These are phyloP conservation scores for Cyberlindnera samutprakarnensis DNA, from an alignment of 805 yeast species.

Conservation along the genomic window DNA sequence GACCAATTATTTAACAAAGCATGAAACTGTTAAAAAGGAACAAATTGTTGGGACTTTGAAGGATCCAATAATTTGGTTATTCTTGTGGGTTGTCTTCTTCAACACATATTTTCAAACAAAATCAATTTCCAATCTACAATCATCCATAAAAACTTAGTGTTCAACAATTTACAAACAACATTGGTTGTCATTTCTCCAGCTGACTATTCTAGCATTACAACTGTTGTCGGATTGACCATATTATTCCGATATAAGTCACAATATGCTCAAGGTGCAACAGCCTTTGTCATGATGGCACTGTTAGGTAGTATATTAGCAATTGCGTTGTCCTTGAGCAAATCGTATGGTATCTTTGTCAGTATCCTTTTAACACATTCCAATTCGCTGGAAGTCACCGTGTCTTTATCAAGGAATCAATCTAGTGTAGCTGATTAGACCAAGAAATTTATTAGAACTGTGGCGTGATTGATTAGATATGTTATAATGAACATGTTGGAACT, in stretches of 20 bases:
- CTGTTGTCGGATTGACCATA: conserved; percentile 26
- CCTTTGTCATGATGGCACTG: conserved; percentile 14
- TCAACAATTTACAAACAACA: conserved; percentile 33
- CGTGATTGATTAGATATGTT: conserved; percentile 32
- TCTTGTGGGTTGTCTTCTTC: conserved; percentile 27
- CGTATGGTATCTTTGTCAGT: conserved; percentile 27
- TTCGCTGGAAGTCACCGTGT: conserved; percentile 21
- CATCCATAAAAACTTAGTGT: conserved; percentile 31
- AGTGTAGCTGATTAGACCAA: conserved; percentile 37
- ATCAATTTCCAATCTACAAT: conserved; percentile 37
- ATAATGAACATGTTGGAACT: conserved; percentile 39
- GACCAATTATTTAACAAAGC: conserved; percentile 32
- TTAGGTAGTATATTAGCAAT: conserved; percentile 34
- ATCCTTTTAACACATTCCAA: conserved; percentile 21
- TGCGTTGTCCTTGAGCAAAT: conserved; percentile 29
- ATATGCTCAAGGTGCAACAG: conserved; percentile 23
- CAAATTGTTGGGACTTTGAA: conserved; percentile 33
- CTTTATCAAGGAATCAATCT: conserved; percentile 15
- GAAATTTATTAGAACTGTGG: conserved; percentile 30
- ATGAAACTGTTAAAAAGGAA: conserved; percentile 30
- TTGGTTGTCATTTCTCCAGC: conserved; percentile 38
- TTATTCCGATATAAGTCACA: conserved; percentile 24
- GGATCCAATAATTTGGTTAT: conserved; percentile 32
- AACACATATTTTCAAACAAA: conserved; percentile 40
- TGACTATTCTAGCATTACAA: conserved; percentile 19